Percentiles rank a stretch among this genome's conserved stretches.
Evolutionary conservation across 306 rosid species (phyloP).

Genomic region (Gastrolobium bilobum): DNA sequence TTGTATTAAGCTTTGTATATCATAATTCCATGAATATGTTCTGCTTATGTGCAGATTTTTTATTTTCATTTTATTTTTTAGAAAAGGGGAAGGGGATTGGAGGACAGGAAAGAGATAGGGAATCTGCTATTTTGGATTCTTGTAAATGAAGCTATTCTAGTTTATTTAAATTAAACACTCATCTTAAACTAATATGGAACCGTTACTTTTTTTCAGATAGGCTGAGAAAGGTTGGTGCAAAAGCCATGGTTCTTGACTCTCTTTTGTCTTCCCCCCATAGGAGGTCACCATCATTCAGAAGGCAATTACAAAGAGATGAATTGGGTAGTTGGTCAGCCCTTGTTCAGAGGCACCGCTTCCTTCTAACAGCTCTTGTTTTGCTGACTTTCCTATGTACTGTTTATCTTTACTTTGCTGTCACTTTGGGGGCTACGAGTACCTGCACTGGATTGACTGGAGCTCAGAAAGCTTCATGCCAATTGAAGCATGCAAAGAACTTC

Average conservation of each 20-base stretch:
- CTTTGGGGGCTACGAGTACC: slow-evolving; percentile 59
- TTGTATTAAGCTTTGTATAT: neutral
- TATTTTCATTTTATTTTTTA: neutral
- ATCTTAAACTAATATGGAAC: neutral
- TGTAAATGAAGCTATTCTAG: neutral
- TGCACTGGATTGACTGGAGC: slow-evolving; percentile 63
- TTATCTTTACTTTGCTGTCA: slow-evolving; percentile 77
- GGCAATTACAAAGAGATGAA: slow-evolving; percentile 60
- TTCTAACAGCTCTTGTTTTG: slow-evolving; percentile 62
- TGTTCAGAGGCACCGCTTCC: slow-evolving; percentile 68
- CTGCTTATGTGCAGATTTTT: neutral
- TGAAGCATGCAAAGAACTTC: slow-evolving; percentile 64
- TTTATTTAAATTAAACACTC: neutral
- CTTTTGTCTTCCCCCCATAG: slow-evolving; percentile 68
- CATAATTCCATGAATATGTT: neutral
- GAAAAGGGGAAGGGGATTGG: neutral
- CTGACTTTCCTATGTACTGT: slow-evolving; percentile 68
- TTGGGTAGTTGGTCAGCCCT: slow-evolving; percentile 68
- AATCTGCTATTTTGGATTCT: neutral
- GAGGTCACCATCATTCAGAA: slow-evolving; percentile 63
- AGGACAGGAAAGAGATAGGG: neutral
- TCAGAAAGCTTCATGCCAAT: slow-evolving; percentile 56
- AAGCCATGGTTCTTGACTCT: slow-evolving; percentile 70
- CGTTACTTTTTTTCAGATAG: slow-evolving; percentile 48
- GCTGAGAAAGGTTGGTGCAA: slow-evolving; percentile 43